Evolutionary conservation across 192 early-diverging fungal genomes (phyloP), one percentile per base, ranked within the genome.

Genomic region (Coemansia sp.): DNA sequence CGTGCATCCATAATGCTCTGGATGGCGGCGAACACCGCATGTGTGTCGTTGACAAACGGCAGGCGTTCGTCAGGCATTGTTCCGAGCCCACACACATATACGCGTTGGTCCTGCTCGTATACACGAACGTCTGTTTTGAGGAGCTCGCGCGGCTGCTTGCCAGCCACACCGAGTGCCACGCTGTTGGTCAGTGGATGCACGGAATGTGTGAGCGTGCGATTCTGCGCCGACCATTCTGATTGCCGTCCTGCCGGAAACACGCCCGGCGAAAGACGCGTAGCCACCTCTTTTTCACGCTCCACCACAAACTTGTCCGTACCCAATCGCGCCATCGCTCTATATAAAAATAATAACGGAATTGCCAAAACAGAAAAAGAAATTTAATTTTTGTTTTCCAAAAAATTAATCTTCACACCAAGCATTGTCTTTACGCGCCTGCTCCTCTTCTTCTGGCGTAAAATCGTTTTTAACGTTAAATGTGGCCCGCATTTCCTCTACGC

Each of bases 401-500:
- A 56, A 29, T 41, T 49, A 35, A 21, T 59, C 41, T 25, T 88
- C 87, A 50, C 80, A 82, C 88, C 88, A 88, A 17, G 86, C 80
- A 67, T 90, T 90, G 41, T 86, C 87, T 59, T 82, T 80, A 19
- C 70, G 62, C 9, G 84, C 82, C 62, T 76, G 78, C 64, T 90
- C 84, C 62, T 93, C 86, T 67, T 93, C 87, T 49, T 87, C 86
- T 0, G 87, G 85, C 0, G 88, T 86, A 70, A 91, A 91, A 66
- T 90, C 88, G 63, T 85, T 89, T 47, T 85, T 79, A 57, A 92
- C 79, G 60, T 83, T 78, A 54, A 92, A 92, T 0, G 84, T 85
- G 52, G 83, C 82, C 17, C 94, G 77, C 60, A 96, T 92, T 69
- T 96, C 93, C 69, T 94, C 88, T 2, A 92, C 90, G n/a, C 85